These are phyloP conservation scores for Colletotrichum falcatum DNA, from an alignment of 2,329 filamentous ascomycete species.

Conservation along the genomic window DNA sequence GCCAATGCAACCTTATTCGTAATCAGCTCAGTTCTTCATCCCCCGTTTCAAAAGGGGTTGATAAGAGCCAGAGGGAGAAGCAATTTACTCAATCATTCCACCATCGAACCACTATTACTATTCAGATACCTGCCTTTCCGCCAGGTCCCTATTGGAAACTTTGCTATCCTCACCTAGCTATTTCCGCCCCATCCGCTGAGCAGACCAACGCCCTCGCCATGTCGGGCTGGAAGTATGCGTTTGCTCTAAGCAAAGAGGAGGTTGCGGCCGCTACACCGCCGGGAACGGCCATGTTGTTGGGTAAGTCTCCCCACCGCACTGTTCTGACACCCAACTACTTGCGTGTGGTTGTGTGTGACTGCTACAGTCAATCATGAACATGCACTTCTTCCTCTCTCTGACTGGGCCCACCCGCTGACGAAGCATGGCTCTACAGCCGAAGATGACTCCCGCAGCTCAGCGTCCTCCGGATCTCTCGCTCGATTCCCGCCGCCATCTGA, in stretches of 20 bases:
- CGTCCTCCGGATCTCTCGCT: conserved; percentile 33
- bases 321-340: background rate
- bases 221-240: conserved; percentile 43
- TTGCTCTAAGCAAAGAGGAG: conserved; percentile 43
- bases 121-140: no score
- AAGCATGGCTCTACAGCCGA: background rate
- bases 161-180: background rate
- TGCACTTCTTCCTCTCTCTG: background rate
- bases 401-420: background rate
- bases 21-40: background rate
- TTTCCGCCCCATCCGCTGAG: background rate
- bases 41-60: background rate
- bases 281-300: conserved; percentile 43
- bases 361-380: no score
- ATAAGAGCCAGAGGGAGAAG: conserved; percentile 13
- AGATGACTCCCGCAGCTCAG: conserved; percentile 15
- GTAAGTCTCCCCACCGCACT: conserved; percentile 31
- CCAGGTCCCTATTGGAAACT: background rate
- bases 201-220: background rate
- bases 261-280: conserved; percentile 41
- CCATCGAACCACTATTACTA: background rate
- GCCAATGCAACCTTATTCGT: background rate
- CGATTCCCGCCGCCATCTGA: conserved; percentile 45
- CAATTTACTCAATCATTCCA: background rate
- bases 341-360: background rate